A percentile compares a stretch with the other conserved stretches of the same genome.
These are phyloP conservation scores for Populus deltoides DNA, from an alignment of 345 rosid genomes.

Conservation along the genomic window DNA sequence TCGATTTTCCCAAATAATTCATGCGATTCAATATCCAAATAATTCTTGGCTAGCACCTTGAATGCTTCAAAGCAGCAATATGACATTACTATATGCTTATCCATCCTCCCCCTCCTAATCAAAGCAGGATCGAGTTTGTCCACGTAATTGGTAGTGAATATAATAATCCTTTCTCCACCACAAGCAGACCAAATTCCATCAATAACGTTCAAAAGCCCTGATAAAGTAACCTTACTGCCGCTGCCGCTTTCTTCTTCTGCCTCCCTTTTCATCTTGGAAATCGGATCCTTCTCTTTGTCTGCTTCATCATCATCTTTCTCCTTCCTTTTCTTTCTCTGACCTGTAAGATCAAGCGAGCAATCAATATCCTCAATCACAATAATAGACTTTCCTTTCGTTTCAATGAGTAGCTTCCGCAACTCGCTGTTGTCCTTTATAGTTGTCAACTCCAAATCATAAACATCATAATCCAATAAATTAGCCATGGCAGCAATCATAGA, in stretches of 20 bases:
- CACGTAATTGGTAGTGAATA: conserved; percentile 19
- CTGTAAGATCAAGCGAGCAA: conserved; percentile 15
- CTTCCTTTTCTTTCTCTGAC: neutral
- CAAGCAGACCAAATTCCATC: conserved; percentile 20
- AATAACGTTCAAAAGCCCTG: conserved; percentile 12
- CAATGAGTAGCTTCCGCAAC: conserved; percentile 6
- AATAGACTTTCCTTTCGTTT: neutral
- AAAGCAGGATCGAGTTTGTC: conserved; percentile 22
- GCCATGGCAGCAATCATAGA: conserved; percentile 79
- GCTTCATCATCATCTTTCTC: neutral
- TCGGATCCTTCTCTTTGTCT: neutral
- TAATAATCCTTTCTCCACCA: conserved; percentile 13
- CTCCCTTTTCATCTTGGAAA: neutral
- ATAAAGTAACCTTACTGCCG: conserved; percentile 3
- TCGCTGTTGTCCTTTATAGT: conserved; percentile 9
- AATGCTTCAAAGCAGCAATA: conserved; percentile 16
- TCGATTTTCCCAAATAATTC: neutral
- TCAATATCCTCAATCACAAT: conserved; percentile 17
- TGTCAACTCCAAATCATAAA: conserved; percentile 16
- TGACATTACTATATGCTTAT: conserved; percentile 12
- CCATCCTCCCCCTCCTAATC: conserved; percentile 21
- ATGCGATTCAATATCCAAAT: conserved; percentile 11
- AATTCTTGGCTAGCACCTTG: conserved; percentile 5
- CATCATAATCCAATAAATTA: conserved; percentile 36
- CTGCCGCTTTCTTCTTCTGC: neutral